Evolutionary conservation across 2,329 filamentous ascomycete species (phyloP), one percentile per base, ranked within the genome.

Genomic region (Pseudocercospora crystallina): DNA sequence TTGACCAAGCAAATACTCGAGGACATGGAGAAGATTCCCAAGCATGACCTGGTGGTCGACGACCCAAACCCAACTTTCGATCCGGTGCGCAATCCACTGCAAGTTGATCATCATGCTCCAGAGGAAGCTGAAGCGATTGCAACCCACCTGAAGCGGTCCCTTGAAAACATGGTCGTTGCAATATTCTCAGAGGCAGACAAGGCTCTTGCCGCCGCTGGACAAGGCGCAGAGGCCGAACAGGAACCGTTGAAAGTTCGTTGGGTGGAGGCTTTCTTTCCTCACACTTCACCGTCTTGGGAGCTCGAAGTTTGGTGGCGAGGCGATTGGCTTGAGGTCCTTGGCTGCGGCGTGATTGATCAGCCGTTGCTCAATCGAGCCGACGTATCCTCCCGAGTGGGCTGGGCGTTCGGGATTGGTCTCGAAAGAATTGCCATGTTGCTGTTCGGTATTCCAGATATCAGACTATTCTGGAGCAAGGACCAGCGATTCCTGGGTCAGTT

Each of bases 191-290:
- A 86, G 31, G 91, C 90, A 5, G 84, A 84, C 65, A 77, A 78
- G 43, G 88, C 86, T 4, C 81, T 83, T 7, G 56, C 70, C 5
- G 72, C 77, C 12, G 75, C 74, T 51, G 70, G 60, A 11, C 55
- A 62, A 9, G 59, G 47, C 31, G 52, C 43, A 33, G 57, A 64
- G 42, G 58, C 51, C 29, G 77, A 83, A 43, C 47, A 65, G 40
- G 87, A 95, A 64, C 89, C 90, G 4, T 76, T 97, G 34, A 85
- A 84, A 61, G 85, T 96, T 64, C 83, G 94, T 59, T 99, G 94
- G 94, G 85, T 97, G 7, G 92, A 96, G 70, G 90, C 94, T 1
- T 97, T 94, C 72, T 99, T 99, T 73, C 94, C 94, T 34, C 97
- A 97, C 69, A 99, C 94, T 0, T 91, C 86, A 51, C 94, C 94